Conservation (phyloP, 495 filamentous ascomycete species). For the Astrothelium macrocarpum region DNA sequence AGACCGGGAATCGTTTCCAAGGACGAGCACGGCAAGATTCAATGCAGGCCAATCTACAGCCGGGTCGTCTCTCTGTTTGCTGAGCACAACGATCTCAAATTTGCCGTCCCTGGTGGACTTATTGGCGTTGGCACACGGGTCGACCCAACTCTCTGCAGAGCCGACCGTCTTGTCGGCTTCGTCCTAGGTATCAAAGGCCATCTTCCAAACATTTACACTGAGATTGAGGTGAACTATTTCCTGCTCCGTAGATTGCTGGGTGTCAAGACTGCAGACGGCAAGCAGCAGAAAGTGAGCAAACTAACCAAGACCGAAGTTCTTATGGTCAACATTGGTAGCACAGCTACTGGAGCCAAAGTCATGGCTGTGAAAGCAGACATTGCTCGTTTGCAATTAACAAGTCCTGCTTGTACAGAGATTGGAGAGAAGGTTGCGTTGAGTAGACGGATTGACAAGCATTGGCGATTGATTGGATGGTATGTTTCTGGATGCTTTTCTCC, state of each 20-base stretch:
- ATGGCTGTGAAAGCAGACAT: conserved; percentile 93
- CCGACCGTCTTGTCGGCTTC: conserved; percentile 96
- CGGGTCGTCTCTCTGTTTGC: conserved; percentile 90
- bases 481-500: neutral
- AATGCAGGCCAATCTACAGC: conserved; percentile 94
- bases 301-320: conserved; percentile 94
- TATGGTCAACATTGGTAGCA: conserved; percentile 99
- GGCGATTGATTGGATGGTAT: conserved; percentile 90
- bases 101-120: conserved; percentile 91
- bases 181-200: conserved; percentile 88
- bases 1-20: conserved; percentile 89
- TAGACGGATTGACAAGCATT: conserved; percentile 97
- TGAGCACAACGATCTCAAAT: conserved; percentile 94
- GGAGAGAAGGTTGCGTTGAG: conserved; percentile 96
- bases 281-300: conserved; percentile 98
- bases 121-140: conserved; percentile 94
- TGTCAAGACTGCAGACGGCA: conserved; percentile 95
- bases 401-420: conserved; percentile 83
- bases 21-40: conserved; percentile 85
- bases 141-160: conserved; percentile 93
- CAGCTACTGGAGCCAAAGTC: conserved; percentile 86
- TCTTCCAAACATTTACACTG: conserved; percentile 89
- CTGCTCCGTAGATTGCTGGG: conserved; percentile 84
- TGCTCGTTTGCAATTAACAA: conserved; percentile 80
- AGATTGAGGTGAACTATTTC: conserved; percentile 99